Conservation (phyloP, 805 yeast species). For the Hanseniaspora singularis region DNA sequence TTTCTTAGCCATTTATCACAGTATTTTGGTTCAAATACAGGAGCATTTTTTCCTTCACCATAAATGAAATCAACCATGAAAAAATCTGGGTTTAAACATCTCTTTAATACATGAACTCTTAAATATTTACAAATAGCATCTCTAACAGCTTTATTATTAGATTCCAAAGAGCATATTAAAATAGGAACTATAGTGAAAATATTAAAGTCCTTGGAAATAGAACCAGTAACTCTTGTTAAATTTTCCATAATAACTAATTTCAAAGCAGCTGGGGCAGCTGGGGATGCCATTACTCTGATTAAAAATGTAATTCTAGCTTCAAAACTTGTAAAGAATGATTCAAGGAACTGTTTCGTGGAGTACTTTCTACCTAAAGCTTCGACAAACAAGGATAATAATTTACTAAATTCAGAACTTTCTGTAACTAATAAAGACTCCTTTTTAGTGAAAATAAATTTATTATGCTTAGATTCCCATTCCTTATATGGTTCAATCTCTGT, state of each 20-base stretch:
- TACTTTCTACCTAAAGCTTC: constrained; percentile 33
- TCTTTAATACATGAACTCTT: constrained; percentile 30
- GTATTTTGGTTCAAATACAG: constrained; percentile 52
- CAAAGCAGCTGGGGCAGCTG: constrained; percentile 46
- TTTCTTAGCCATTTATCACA: constrained; percentile 35
- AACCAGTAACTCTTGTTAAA: constrained; percentile 29
- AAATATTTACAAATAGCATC: constrained; percentile 29
- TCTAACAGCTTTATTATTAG: constrained; percentile 42
- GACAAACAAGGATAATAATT: constrained; percentile 34
- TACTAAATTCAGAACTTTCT: constrained; percentile 32
- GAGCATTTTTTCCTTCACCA: constrained; percentile 29
- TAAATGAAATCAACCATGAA: constrained; percentile 47
- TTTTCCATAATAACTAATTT: constrained; percentile 40
- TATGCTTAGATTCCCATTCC: constrained; percentile 25
- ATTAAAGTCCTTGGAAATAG: constrained; percentile 31
- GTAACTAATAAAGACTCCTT: constrained; percentile 28
- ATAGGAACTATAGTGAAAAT: constrained; percentile 49
- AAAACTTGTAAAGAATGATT: constrained; percentile 30
- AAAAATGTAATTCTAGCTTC: constrained; percentile 47
- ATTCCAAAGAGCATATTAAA: constrained; percentile 42
- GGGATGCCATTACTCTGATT: constrained; percentile 44
- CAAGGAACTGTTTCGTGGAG: constrained; percentile 27
- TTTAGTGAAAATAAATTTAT: constrained; percentile 24
- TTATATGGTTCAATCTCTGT: constrained; percentile 23
- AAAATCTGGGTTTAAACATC: constrained; percentile 31